Base-by-base conservation (phyloP, 2,329 filamentous ascomycete genomes). In the Fusarium equiseti region DNA sequence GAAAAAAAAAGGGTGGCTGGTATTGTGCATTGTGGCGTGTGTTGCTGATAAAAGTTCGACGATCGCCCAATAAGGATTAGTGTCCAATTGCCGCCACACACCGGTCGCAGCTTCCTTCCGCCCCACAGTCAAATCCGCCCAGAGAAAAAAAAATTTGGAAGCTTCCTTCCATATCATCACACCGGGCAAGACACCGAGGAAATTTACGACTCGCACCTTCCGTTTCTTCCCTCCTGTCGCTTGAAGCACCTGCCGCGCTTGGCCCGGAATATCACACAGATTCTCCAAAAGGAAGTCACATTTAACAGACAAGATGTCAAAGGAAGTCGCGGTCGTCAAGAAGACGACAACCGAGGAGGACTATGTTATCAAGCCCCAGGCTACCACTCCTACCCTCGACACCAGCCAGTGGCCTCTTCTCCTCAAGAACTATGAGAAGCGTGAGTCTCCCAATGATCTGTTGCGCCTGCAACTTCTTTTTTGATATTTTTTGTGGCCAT, bases 391-490 rank as follows among this genome's bases (percentile, higher is more conserved):
- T 74, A 85, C 89, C 66, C 86, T 97, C 77, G 91, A 97, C 83
- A 97, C 93, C 76, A 95, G 91, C 85, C 88, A 90, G 81, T 98
- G 94, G 94, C 96, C 96, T 77, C 87, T 98, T 78, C 88, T 98
- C 77, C 88, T 98, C 79, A 97, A 97, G 87, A 97, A 98, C 86
- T 98, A 97, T 85, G 92, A 94, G 83, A 93, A 95, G 80, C 86
- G 94, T 96, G 88, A 80, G 91, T 87, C 52, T 59, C 38, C 24
- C 26, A 29, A 45, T 54, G 20, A 27, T 44, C 20, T 32, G 49
- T 10, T 20, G 44, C 42, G 24, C 38, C n/a, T 52, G 12, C 20
- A 42, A 45, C 20, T n/a, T 54, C 26, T 51, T 52, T 18, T 51
- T 67, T 43, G 27, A 27, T 50, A 48, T 27, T 18, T 44, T 53